These are phyloP conservation scores for Pichia sporocuriosa DNA, from an alignment of 805 yeast genomes.

Conservation along the genomic window DNA sequence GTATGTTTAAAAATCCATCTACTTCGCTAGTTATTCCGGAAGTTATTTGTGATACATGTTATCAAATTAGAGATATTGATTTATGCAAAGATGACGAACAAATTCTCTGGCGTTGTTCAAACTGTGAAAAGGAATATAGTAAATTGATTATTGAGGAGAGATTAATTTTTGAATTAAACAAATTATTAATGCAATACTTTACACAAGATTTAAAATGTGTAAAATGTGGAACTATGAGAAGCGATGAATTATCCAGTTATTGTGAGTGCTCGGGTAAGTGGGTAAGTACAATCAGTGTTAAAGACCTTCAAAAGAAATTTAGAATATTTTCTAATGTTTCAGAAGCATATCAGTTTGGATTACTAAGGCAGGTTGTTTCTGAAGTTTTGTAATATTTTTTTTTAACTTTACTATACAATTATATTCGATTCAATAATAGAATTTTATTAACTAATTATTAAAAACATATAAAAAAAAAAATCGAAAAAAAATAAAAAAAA, in stretches of 20 bases:
- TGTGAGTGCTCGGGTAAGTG: constrained; percentile 89
- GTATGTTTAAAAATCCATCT: constrained; percentile 69
- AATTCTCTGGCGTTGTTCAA: constrained; percentile 53
- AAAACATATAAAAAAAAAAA: neutral
- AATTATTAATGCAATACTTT: constrained; percentile 51
- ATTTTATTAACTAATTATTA: neutral
- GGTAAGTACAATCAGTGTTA: constrained; percentile 48
- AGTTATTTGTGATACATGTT: constrained; percentile 76
- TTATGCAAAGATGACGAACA: constrained; percentile 61
- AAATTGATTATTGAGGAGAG: constrained; percentile 72
- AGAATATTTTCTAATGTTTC: constrained; percentile 54
- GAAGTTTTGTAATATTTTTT: constrained; percentile 12
- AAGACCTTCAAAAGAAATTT: constrained; percentile 39
- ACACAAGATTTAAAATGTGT: constrained; percentile 77
- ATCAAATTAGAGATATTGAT: constrained; percentile 67
- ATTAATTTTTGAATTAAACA: constrained; percentile 57
- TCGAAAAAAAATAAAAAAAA: too few species aligned
- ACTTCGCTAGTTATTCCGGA: constrained; percentile 59
- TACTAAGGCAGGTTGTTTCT: constrained; percentile 36
- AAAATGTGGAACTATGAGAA: constrained; percentile 65
- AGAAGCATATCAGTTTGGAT: constrained; percentile 48
- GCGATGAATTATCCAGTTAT: constrained; percentile 60
- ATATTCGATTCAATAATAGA: neutral
- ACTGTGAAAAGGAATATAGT: constrained; percentile 60
- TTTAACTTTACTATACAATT: neutral